These are phyloP conservation scores for Platanthera zijinensis DNA, from an alignment of 106 monocot genomes.

Conservation along the genomic window DNA sequence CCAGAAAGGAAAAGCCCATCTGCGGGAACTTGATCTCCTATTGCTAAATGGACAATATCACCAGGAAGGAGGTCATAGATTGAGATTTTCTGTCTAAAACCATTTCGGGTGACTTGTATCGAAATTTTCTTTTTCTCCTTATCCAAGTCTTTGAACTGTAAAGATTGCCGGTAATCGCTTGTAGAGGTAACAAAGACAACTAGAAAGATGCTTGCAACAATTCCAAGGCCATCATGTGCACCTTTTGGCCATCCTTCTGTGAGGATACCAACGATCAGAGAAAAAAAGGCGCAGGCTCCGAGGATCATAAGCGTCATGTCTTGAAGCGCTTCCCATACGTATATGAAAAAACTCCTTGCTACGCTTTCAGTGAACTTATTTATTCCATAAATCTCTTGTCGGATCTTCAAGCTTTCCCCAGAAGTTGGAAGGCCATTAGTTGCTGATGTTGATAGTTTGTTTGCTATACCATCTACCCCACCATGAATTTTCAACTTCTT, in stretches of 20 bases:
- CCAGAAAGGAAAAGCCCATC: constrained; percentile 40
- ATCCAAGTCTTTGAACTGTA: constrained; percentile 45
- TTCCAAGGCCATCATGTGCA: constrained; percentile 41
- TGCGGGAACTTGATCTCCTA: constrained; percentile 39
- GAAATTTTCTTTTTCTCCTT: constrained; percentile 41
- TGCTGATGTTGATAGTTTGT: constrained; percentile 22
- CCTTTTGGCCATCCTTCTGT: constrained; percentile 50
- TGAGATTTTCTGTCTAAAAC: constrained; percentile 32
- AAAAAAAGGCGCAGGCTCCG: constrained; percentile 24
- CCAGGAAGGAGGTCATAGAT: constrained; percentile 40
- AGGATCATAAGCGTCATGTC: constrained; percentile 40
- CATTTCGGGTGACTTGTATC: constrained; percentile 32
- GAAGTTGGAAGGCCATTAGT: constrained; percentile 14
- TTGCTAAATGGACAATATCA: constrained; percentile 36
- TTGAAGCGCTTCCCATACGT: constrained; percentile 43
- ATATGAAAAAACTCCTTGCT: constrained; percentile 22
- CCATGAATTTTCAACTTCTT: constrained; percentile 28
- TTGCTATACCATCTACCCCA: constrained; percentile 19
- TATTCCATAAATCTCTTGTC: constrained; percentile 27
- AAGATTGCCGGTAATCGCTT: constrained; percentile 33
- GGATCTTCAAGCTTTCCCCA: constrained; percentile 14
- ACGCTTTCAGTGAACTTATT: constrained; percentile 36
- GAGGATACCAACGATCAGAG: constrained; percentile 31
- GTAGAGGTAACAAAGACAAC: constrained; percentile 40
- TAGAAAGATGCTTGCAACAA: constrained; percentile 32